Conservation (phyloP, 169 alveolate genomes). For the Cryptosporidium xiaoi region DNA sequence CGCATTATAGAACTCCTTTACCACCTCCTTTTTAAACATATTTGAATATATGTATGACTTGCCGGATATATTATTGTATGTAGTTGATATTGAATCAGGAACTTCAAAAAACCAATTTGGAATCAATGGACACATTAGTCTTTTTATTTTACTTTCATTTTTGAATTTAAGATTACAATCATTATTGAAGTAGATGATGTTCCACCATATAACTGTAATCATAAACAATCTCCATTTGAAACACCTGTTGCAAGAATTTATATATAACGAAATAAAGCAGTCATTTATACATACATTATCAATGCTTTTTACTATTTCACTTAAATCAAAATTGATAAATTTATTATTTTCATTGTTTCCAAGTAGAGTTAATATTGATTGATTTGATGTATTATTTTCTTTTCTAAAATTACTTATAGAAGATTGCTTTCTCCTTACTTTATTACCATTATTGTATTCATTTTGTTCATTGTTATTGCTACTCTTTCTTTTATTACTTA, state of each 20-base stretch:
- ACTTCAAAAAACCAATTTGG: conserved; percentile 36
- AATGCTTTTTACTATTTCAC: too few species aligned
- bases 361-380: too few species aligned
- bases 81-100: background rate
- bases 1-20: background rate
- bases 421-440: too few species aligned
- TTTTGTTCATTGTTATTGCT: background rate
- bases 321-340: too few species aligned
- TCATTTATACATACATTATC: background rate
- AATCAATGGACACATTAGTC: conserved; percentile 18
- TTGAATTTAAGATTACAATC: too few species aligned
- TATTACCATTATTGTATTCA: background rate
- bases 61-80: background rate
- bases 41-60: conserved; percentile 8
- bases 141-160: background rate
- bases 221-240: conserved; percentile 16
- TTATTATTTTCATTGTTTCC: too few species aligned
- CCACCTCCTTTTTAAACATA: background rate
- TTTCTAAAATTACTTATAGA: too few species aligned
- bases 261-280: background rate
- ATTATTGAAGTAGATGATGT: background rate
- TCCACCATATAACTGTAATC: conserved; percentile 35
- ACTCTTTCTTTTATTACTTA: background rate
- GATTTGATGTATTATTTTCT: too few species aligned
- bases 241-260: conserved; percentile 17